Evolutionary conservation across 768 basidiomycete genomes (phyloP).

Genomic region (Mycena leptocephala): DNA sequence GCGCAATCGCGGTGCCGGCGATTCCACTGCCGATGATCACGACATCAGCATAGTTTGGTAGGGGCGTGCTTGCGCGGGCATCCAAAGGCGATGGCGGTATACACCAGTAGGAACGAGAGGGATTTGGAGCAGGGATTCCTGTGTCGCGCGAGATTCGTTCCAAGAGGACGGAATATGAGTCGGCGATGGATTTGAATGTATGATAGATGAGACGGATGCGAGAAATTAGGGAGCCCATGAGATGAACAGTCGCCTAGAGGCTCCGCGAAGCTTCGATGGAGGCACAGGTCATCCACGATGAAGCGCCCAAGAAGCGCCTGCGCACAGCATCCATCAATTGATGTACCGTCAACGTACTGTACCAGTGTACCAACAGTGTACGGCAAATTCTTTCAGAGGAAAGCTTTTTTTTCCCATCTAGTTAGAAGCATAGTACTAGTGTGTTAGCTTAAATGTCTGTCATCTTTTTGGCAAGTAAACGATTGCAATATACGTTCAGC

Average conservation of each 20-base stretch:
- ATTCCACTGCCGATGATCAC: constrained; percentile 87
- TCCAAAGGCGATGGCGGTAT: constrained; percentile 60
- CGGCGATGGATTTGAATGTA: constrained; percentile 26
- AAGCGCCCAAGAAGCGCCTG: too few species aligned
- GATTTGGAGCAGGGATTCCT: constrained; percentile 69
- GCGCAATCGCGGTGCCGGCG: constrained; percentile 75
- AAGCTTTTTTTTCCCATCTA: too few species aligned
- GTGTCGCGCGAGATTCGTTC: constrained; percentile 59
- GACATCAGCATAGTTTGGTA: constrained; percentile 72
- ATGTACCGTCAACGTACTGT: too few species aligned
- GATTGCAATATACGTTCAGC: too few species aligned
- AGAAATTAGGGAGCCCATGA: constrained; percentile 20
- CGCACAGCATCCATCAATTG: too few species aligned
- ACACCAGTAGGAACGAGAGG: constrained; percentile 78
- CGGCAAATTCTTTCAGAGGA: too few species aligned
- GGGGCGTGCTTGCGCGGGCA: background rate
- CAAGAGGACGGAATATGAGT: constrained; percentile 44
- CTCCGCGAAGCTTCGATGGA: too few species aligned
- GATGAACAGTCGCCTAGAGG: background rate
- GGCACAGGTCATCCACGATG: too few species aligned
- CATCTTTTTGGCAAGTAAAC: too few species aligned
- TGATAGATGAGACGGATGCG: constrained; percentile 21
- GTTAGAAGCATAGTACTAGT: too few species aligned
- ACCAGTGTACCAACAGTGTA: too few species aligned
- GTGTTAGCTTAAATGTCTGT: too few species aligned